Percentiles rank a stretch among this genome's conserved stretches.
Evolutionary conservation across 306 rosid species (phyloP).

Genomic region (Citrullus colocynthis): DNA sequence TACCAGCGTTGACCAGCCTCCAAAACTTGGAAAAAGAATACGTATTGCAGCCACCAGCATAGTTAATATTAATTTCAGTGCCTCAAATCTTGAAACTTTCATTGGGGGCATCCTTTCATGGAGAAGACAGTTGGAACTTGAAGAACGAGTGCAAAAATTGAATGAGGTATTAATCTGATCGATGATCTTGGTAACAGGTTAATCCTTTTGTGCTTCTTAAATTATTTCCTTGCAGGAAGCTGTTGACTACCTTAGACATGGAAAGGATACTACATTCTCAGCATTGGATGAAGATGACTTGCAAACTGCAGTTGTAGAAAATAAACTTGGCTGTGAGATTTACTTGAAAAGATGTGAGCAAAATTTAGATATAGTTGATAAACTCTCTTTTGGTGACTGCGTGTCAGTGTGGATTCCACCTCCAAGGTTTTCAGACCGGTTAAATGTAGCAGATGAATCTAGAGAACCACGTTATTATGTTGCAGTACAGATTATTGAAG

Average conservation of each 20-base stretch:
- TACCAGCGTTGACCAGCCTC: conserved; percentile 37
- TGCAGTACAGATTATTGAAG: conserved; percentile 78
- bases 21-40: conserved; percentile 68
- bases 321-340: conserved; percentile 79
- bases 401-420: conserved; percentile 83
- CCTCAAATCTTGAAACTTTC: conserved; percentile 68
- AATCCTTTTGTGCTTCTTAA: conserved; percentile 4
- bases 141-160: conserved; percentile 55
- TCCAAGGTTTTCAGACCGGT: conserved; percentile 78
- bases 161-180: conserved; percentile 38
- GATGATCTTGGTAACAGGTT: conserved; percentile 12
- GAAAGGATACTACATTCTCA: conserved; percentile 49
- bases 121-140: conserved; percentile 84
- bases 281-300: conserved; percentile 92
- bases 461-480: conserved; percentile 78
- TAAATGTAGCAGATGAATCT: conserved; percentile 66
- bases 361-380: conserved; percentile 40
- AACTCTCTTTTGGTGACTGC: conserved; percentile 44
- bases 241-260: conserved; percentile 32
- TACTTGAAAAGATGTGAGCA: conserved; percentile 62
- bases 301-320: conserved; percentile 76
- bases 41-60: conserved; percentile 81
- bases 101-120: conserved; percentile 72
- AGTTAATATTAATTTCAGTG: conserved; percentile 79
- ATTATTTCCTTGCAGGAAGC: conserved; percentile 45